These are phyloP conservation scores for Gypsophila paniculata DNA, from an alignment of 179 eudicot genomes.

Conservation along the genomic window DNA sequence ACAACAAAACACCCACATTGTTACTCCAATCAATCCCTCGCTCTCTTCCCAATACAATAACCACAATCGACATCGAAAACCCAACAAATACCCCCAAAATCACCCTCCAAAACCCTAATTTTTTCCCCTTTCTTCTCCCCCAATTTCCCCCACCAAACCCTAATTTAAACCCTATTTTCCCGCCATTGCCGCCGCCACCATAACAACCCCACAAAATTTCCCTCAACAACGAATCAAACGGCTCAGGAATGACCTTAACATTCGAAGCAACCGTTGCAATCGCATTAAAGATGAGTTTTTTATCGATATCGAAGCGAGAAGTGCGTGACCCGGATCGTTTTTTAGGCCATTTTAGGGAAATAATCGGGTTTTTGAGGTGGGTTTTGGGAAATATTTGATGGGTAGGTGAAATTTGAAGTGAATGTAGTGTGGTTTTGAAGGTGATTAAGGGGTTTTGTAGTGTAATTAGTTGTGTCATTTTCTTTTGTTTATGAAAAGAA, in stretches of 20 bases:
- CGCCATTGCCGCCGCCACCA: constrained; percentile 52
- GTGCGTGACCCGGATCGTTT: constrained; percentile 41
- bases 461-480: constrained; percentile 21
- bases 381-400: constrained; percentile 22
- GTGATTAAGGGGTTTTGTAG: constrained; percentile 13
- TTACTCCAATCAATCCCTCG: constrained; percentile 22
- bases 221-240: constrained; percentile 43
- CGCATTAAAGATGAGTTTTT: constrained; percentile 35
- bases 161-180: constrained; percentile 36
- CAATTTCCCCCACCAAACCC: constrained; percentile 47
- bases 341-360: constrained; percentile 45
- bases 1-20: constrained; percentile 28
- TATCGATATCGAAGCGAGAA: constrained; percentile 20
- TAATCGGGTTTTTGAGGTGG: constrained; percentile 28
- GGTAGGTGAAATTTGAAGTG: constrained; percentile 15
- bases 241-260: constrained; percentile 63
- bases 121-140: constrained; percentile 28
- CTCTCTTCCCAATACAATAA: constrained; percentile 32
- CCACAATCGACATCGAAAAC: constrained; percentile 34
- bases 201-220: constrained; percentile 37
- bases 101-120: constrained; percentile 39
- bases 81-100: constrained; percentile 36
- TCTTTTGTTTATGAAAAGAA: not conserved
- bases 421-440: constrained; percentile 14
- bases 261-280: constrained; percentile 46